Conservation (phyloP, 768 basidiomycete genomes). For the Harrya chromipes region DNA sequence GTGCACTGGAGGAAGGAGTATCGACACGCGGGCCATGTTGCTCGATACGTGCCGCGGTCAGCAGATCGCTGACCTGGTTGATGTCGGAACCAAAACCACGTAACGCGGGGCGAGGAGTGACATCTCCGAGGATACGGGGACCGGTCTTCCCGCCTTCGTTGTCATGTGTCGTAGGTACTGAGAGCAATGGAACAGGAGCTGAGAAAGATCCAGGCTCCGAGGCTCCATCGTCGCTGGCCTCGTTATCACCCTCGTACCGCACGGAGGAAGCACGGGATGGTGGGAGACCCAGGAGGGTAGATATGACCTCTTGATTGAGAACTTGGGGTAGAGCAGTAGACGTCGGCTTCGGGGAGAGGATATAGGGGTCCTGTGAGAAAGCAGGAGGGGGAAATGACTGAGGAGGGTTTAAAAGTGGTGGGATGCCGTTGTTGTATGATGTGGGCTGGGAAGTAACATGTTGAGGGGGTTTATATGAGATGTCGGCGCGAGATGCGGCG, state of each 20-base stretch:
- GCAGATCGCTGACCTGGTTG: slow-evolving; percentile 27
- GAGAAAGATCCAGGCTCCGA: slow-evolving; percentile 40
- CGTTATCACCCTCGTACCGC: slow-evolving; percentile 59
- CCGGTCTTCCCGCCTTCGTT: slow-evolving; percentile 18
- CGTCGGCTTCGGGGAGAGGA: slow-evolving; percentile 57
- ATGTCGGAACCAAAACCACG: slow-evolving; percentile 36
- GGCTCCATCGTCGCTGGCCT: slow-evolving; percentile 35
- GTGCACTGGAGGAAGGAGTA: slow-evolving; percentile 2
- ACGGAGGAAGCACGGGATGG: slow-evolving; percentile 38
- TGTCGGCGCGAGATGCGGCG: slow-evolving; percentile 15
- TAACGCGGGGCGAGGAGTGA: slow-evolving; percentile 56
- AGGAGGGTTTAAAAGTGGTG: slow-evolving; percentile 5
- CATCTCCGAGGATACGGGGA: slow-evolving; percentile 40
- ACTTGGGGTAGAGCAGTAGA: slow-evolving; percentile 56
- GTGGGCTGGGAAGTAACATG: slow-evolving; percentile 11
- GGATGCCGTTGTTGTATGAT: slow-evolving; percentile 4
- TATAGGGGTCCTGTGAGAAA: slow-evolving; percentile 33
- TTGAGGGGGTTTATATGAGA: slow-evolving; percentile 18
- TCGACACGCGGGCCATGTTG: slow-evolving; percentile 13
- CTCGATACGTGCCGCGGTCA: slow-evolving; percentile 23
- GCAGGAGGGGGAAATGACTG: slow-evolving; percentile 16
- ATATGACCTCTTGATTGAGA: slow-evolving; percentile 68
- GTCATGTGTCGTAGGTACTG: slow-evolving; percentile 15
- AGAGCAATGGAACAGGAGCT: slow-evolving; percentile 38
- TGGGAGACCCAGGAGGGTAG: slow-evolving; percentile 56